These are phyloP conservation scores for Starmerella sp. DNA, from an alignment of 805 yeast genomes.

Conservation along the genomic window DNA sequence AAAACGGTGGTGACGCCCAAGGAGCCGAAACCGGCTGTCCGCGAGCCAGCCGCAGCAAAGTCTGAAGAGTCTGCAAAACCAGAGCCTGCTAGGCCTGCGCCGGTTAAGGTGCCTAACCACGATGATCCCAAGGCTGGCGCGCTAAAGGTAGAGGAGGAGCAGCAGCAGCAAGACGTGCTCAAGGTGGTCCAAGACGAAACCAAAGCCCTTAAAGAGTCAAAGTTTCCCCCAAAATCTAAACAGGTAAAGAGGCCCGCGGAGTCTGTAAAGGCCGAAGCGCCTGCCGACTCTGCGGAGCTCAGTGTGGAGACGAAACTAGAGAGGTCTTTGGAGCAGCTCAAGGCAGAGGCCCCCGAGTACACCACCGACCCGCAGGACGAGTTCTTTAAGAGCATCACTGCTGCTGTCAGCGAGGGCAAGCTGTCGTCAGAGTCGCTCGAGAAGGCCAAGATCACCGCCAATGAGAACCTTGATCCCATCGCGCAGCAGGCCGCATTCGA, in stretches of 20 bases:
- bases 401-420: neutral
- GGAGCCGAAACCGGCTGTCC: too few species aligned
- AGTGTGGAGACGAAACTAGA: too few species aligned
- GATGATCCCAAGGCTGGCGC: neutral
- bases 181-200: neutral
- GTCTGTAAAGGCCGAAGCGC: neutral
- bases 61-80: too few species aligned
- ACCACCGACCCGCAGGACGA: slow-evolving; percentile 1
- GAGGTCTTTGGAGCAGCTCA: too few species aligned
- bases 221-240: neutral
- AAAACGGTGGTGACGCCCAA: neutral
- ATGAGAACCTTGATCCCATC: neutral
- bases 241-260: neutral
- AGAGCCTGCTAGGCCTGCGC: too few species aligned
- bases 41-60: too few species aligned
- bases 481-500: neutral
- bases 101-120: neutral
- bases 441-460: neutral
- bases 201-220: neutral
- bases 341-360: neutral
- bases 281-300: neutral
- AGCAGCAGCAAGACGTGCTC: neutral
- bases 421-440: neutral
- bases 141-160: neutral
- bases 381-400: slow-evolving; percentile 1